Base-by-base conservation (phyloP, 192 early-diverging fungal genomes). In the Obelidium mucronatum region DNA sequence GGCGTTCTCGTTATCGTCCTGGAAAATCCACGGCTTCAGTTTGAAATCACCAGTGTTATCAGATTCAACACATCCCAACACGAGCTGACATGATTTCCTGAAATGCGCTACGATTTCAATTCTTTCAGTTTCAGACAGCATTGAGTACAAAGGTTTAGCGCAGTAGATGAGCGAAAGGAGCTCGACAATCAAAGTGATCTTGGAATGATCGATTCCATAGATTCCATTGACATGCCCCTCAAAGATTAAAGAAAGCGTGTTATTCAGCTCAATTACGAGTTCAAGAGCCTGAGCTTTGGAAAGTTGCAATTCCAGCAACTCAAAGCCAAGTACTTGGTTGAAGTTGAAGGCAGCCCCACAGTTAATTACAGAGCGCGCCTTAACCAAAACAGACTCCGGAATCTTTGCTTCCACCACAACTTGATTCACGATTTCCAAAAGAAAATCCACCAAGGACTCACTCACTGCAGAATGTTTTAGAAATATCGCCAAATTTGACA, bases 131-230 rank as follows among this genome's bases (percentile, higher is more conserved):
- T 67, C 74, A 17, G 74, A 76, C 2, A 76, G 48, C 74, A 76
- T 76, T 11, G 74, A 76, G 34, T 64, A 67, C 22, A 76, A 1
- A 6, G 74, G 64, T 17, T 76, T 76, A 13, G 74, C 51, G 64
- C 74, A 76, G 37, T 36, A 67, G 35, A 76, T 26, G 8, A 76
- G 24, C 8, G 37, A 36, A 24, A 36, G 4, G 11, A 76, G n/a
- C 28, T 76, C 74, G 13, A 65, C 11, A 24, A 67, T 1, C 11
- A 40, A 13, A 1, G 11, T 1, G 6, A 76, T 22, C n/a, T 2
- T 26, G 15, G 39, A 6, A n/a, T 60, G 30, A 48, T 63, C 39
- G 19, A 67, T n/a, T 1, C 63, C 62, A 36, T 76, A 76, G 28
- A 76, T 56, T n/a, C 63, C 74, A 63, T 1, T 54, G 5, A 4